These are phyloP conservation scores for Apiospora aurea DNA, from an alignment of 2,329 filamentous ascomycete species.

Conservation along the genomic window DNA sequence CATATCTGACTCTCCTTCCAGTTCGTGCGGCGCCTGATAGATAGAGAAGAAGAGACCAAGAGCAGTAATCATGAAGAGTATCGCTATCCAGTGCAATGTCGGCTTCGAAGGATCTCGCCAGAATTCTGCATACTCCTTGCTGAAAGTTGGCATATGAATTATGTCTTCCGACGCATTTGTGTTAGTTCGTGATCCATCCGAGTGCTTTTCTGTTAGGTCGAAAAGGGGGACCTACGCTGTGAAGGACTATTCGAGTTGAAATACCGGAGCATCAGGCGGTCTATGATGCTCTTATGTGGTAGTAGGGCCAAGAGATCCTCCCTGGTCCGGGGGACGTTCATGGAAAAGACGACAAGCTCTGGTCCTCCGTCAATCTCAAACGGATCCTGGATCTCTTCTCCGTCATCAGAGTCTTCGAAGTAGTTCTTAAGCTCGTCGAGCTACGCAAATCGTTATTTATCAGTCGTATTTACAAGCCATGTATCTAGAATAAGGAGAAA, in stretches of 20 bases:
- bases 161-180: constrained; percentile 48
- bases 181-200: constrained; percentile 25
- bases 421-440: constrained; percentile 66
- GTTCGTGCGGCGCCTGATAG: constrained; percentile 52
- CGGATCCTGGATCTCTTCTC: constrained; percentile 39
- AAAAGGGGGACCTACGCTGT: constrained; percentile 48
- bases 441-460: constrained; percentile 42
- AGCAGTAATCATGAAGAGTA: constrained; percentile 56
- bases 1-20: constrained; percentile 48
- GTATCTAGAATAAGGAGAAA: not conserved
- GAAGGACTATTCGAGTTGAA: constrained; percentile 61
- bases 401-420: constrained; percentile 56
- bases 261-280: constrained; percentile 59
- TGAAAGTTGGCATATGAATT: constrained; percentile 60
- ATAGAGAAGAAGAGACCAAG: constrained; percentile 54
- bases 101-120: constrained; percentile 50
- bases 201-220: not conserved
- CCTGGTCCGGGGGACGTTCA: constrained; percentile 48
- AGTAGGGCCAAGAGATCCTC: constrained; percentile 56
- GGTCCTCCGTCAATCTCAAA: constrained; percentile 45
- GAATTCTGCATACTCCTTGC: constrained; percentile 58
- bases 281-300: constrained; percentile 54
- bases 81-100: constrained; percentile 56
- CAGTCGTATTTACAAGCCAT: not conserved
- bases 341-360: constrained; percentile 53